phyloP scores from a whole-genome alignment of 129 eudicot genomes.

The carrot (Daucus carota) region DNA sequence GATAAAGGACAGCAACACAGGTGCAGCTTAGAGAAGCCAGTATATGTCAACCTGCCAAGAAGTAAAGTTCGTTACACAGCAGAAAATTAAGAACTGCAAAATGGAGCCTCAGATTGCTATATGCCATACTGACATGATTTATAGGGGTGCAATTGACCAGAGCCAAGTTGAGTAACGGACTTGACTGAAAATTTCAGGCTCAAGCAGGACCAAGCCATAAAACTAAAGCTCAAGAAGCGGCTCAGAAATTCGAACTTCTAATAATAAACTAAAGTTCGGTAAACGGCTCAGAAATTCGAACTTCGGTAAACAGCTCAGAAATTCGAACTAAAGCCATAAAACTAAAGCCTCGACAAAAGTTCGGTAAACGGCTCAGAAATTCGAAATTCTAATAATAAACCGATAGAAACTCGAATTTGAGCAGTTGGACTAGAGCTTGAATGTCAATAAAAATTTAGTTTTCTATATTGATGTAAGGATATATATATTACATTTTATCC shows the following conservation, averaged over 20 bases:
- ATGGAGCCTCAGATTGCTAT: background rate
- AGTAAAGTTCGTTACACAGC: background rate
- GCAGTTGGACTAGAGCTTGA: background rate
- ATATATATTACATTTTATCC: no score
- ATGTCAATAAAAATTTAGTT: background rate
- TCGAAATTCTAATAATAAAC: background rate
- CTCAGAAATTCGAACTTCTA: no score
- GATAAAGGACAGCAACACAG: background rate
- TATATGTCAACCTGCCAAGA: conserved; percentile 32
- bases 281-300: no score
- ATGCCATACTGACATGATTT: background rate
- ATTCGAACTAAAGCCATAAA: no score
- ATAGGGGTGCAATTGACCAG: background rate
- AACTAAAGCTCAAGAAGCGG: background rate
- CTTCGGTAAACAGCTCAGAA: no score
- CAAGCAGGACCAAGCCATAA: background rate
- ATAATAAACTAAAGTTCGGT: no score
- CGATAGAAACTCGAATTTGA: background rate
- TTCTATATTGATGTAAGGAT: background rate
- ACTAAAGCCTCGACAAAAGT: no score
- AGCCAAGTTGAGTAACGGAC: background rate
- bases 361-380: background rate
- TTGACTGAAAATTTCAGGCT: background rate
- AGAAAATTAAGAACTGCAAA: background rate
- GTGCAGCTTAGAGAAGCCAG: background rate